Conservation (phyloP, 495 filamentous ascomycete species). For the Entonaema liquescens region DNA sequence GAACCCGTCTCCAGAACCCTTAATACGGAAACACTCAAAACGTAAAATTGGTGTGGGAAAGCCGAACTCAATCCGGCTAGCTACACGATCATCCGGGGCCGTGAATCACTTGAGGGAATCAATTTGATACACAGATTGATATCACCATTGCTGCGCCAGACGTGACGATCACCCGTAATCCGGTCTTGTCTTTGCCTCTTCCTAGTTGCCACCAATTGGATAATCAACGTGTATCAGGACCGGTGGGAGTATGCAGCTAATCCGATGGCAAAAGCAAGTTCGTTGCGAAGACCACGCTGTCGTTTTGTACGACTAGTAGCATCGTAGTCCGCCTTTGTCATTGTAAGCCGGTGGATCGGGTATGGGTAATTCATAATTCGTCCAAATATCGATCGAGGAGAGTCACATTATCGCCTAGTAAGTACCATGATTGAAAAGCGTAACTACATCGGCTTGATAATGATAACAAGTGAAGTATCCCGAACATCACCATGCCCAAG, state of each 20-base stretch:
- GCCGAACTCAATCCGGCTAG: not conserved
- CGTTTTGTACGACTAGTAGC: not conserved
- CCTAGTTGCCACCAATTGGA: not conserved
- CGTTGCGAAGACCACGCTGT: not conserved
- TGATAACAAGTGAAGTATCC: too few relatives aligned
- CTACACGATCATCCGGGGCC: conserved; percentile 22
- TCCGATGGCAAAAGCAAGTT: not conserved
- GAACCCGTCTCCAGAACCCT: conserved; percentile 12
- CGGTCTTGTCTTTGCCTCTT: conserved; percentile 3
- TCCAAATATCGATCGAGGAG: too few relatives aligned
- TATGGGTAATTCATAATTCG: too few relatives aligned
- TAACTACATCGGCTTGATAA: not conserved
- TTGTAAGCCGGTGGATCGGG: too few relatives aligned
- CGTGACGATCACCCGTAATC: conserved; percentile 17
- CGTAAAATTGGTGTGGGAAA: conserved; percentile 27
- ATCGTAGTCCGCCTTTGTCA: too few relatives aligned
- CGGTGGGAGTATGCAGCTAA: not conserved
- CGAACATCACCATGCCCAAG: too few relatives aligned
- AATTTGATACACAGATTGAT: conserved; percentile 22
- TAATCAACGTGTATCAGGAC: not conserved
- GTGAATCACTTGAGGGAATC: conserved; percentile 16
- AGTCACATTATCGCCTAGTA: not conserved
- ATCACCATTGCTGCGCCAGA: conserved; percentile 2
- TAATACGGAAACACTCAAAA: conserved; percentile 24
- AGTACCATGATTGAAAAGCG: not conserved